Conservation (phyloP, 108 stramenopile species). For the Epipyxis sp. region DNA sequence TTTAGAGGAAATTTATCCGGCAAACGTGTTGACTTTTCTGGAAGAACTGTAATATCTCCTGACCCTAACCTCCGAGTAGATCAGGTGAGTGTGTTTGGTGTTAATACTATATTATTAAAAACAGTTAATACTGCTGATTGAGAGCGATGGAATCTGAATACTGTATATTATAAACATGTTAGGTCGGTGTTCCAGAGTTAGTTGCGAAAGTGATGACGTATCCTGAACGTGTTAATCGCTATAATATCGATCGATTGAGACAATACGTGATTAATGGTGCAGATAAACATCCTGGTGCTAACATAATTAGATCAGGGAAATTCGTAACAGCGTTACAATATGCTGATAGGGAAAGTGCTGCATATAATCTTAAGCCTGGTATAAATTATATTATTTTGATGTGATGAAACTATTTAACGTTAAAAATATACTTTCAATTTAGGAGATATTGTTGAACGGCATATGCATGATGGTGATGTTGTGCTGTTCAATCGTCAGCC, state of each 20-base stretch:
- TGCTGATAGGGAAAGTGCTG: slow-evolving; percentile 77
- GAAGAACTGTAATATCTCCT: slow-evolving; percentile 94
- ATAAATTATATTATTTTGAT: too few relatives aligned
- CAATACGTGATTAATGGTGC: slow-evolving; percentile 82
- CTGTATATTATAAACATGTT: too few relatives aligned
- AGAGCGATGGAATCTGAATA: too few relatives aligned
- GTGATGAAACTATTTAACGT: too few relatives aligned
- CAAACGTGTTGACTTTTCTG: slow-evolving; percentile 96
- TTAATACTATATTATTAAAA: not conserved
- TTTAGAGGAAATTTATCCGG: slow-evolving; percentile 96
- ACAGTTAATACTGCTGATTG: not conserved
- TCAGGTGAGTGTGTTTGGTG: slow-evolving; percentile 47
- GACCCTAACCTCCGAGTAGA: slow-evolving; percentile 90
- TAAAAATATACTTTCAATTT: too few relatives aligned
- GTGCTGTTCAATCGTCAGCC: slow-evolving; percentile 99
- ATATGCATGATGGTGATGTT: slow-evolving; percentile 94
- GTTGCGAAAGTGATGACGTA: slow-evolving; percentile 95
- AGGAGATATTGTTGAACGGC: slow-evolving; percentile 95
- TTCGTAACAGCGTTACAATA: slow-evolving; percentile 74
- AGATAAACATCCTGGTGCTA: slow-evolving; percentile 91
- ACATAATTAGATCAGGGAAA: slow-evolving; percentile 64
- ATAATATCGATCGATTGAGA: slow-evolving; percentile 87
- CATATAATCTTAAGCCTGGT: slow-evolving; percentile 68
- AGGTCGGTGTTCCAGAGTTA: slow-evolving; percentile 89
- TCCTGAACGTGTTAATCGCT: slow-evolving; percentile 86